Evolutionary conservation across 2,329 filamentous ascomycete species (phyloP).

Genomic region (Macrophomina tecta): DNA sequence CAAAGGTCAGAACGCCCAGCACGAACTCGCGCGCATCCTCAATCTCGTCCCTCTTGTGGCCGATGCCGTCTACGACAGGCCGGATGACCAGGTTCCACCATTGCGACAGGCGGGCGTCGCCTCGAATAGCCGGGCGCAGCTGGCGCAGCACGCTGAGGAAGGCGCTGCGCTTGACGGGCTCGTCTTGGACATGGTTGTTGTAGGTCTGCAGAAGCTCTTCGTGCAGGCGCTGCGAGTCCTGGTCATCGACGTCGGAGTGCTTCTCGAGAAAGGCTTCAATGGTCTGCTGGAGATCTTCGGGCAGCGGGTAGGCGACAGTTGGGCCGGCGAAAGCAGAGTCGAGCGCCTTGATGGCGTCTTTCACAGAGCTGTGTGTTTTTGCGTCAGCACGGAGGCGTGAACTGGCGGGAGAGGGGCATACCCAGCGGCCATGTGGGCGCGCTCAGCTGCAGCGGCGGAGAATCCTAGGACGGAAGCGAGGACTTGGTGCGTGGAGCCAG

Average conservation of each 20-base stretch:
- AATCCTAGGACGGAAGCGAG: constrained; percentile 10
- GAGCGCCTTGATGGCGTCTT: constrained; percentile 55
- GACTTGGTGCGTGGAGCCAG: not conserved
- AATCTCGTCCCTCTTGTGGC: constrained; percentile 67
- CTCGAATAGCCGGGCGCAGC: constrained; percentile 68
- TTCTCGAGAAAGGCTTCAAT: constrained; percentile 73
- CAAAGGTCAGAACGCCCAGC: constrained; percentile 67
- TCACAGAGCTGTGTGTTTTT: constrained; percentile 51
- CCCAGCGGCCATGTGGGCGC: constrained; percentile 23
- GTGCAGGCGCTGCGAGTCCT: constrained; percentile 72
- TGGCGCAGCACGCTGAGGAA: constrained; percentile 72
- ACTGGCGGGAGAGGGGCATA: not conserved
- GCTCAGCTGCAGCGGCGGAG: not conserved
- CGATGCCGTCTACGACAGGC: constrained; percentile 63
- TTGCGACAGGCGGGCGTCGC: constrained; percentile 66
- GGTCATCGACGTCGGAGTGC: constrained; percentile 71
- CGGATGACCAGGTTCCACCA: constrained; percentile 74
- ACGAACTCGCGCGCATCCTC: constrained; percentile 70
- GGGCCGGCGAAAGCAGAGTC: constrained; percentile 51
- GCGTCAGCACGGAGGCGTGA: constrained; percentile 15
- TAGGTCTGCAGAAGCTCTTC: constrained; percentile 74
- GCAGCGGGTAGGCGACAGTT: constrained; percentile 61
- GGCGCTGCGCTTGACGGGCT: constrained; percentile 63
- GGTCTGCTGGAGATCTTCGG: constrained; percentile 66
- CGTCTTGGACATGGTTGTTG: constrained; percentile 66